These are phyloP conservation scores for Bretziella fagacearum DNA, from an alignment of 2,329 filamentous ascomycete species.

Conservation along the genomic window DNA sequence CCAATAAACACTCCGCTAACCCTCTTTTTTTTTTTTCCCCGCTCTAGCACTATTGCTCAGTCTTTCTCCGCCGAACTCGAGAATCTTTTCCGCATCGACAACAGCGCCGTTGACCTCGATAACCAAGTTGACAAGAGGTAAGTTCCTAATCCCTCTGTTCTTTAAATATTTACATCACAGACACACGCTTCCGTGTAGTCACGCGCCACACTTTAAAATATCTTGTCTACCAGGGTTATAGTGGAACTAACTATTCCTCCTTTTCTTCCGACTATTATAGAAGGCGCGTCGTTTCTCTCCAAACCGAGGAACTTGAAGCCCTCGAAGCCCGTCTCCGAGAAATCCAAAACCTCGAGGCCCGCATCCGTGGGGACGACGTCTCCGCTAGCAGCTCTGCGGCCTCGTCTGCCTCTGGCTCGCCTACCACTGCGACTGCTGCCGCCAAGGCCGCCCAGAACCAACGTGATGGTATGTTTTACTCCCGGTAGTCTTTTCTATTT, in stretches of 20 bases:
- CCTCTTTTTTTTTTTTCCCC: background rate
- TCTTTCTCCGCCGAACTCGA: slow-evolving; percentile 76
- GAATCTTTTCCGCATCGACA: slow-evolving; percentile 78
- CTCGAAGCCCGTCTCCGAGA: slow-evolving; percentile 71
- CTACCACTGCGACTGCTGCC: slow-evolving; percentile 8
- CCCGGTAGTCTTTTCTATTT: background rate
- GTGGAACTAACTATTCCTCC: slow-evolving; percentile 6
- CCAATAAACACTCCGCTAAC: background rate
- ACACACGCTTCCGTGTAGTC: too few species aligned
- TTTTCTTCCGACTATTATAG: slow-evolving; percentile 38
- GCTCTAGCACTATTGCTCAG: slow-evolving; percentile 60
- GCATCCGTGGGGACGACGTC: slow-evolving; percentile 33
- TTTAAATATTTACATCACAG: slow-evolving; percentile 1
- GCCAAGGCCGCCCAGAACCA: slow-evolving; percentile 16
- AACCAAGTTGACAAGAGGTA: slow-evolving; percentile 70
- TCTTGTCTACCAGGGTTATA: too few species aligned
- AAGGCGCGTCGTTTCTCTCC: slow-evolving; percentile 59
- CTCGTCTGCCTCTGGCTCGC: slow-evolving; percentile 9
- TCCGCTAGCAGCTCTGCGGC: background rate
- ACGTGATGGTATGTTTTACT: slow-evolving; percentile 13
- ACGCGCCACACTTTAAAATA: too few species aligned
- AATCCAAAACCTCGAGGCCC: slow-evolving; percentile 70
- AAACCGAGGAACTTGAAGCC: slow-evolving; percentile 65
- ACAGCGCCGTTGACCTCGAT: slow-evolving; percentile 55
- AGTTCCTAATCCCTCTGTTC: slow-evolving; percentile 21